Base-by-base conservation (phyloP, 345 rosid genomes). In the Pelargonium nanum region DNA sequence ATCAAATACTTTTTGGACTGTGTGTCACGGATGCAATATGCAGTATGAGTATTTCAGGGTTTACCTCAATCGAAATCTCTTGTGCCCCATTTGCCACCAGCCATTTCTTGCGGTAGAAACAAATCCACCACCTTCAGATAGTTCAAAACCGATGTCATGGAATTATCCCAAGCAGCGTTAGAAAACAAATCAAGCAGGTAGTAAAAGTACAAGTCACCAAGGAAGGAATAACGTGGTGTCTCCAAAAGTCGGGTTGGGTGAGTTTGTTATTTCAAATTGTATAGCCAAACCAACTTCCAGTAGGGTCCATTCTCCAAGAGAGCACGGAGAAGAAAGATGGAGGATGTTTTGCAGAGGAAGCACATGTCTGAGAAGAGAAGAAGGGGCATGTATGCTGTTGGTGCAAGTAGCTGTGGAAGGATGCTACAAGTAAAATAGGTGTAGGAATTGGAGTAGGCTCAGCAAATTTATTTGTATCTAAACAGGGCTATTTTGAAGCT, bases 391-490 rank as follows among this genome's bases (percentile, higher is more conserved):
- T 62, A 65, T 56, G 63, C 52, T 45, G 25, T 52, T 3, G n/a
- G n/a, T n/a, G n/a, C n/a, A n/a, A n/a, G n/a, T n/a, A n/a, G n/a
- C n/a, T n/a, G n/a, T n/a, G n/a, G n/a, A n/a, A n/a, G n/a, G n/a
- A n/a, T n/a, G 20, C 24, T 63, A 16, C 55, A 24, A 55, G 44
- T 68, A 66, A 61, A 22, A 56, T 34, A 60, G 70, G 64, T 24
- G 22, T 24, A 48, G 65, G 56, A 32, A 21, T 28, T 25, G 56
- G 24, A 19, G 71, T 65, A 55, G 68, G 59, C 24, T 10, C 54
- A 54, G 23, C 30, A 62, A 66, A 64, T 63, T 65, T 26, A 34
- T 54, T 51, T 54, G 59, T 57, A 66, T 23, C 55, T 54, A 77
- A 74, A 57, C 48, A 16, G 23, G 55, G 67, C 24, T 57, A 56